phyloP scores from a whole-genome alignment of 1,284 basidiomycete species.

The Puccinia novopanici region DNA sequence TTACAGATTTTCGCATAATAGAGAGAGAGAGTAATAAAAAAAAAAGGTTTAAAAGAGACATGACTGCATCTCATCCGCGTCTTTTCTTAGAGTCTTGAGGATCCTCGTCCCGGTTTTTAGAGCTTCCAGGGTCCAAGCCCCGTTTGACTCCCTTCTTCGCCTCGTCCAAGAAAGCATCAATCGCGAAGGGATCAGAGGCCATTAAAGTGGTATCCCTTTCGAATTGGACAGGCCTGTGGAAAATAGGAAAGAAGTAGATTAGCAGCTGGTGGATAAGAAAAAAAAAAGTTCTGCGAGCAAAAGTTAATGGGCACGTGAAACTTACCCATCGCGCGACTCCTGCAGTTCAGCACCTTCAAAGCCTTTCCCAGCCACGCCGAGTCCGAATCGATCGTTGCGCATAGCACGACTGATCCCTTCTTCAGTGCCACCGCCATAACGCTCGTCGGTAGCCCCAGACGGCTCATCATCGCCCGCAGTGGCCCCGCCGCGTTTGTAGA shows the following conservation, averaged over 20 bases:
- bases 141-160: constrained; percentile 86
- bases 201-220: constrained; percentile 79
- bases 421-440: constrained; percentile 89
- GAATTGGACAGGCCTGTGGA: constrained; percentile 91
- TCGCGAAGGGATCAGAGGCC: constrained; percentile 83
- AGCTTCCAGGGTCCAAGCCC: constrained; percentile 36
- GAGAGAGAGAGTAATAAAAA: too few relatives aligned
- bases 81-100: neutral
- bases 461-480: constrained; percentile 68
- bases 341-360: constrained; percentile 85
- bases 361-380: constrained; percentile 75
- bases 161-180: constrained; percentile 95
- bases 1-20: too few relatives aligned
- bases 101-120: neutral
- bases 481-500: constrained; percentile 83
- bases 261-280: neutral
- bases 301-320: neutral
- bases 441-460: constrained; percentile 66
- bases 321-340: constrained; percentile 65
- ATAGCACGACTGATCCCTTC: constrained; percentile 87
- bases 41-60: too few relatives aligned
- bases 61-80: neutral
- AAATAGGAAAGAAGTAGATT: constrained; percentile 55
- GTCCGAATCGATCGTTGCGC: constrained; percentile 87
- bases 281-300: neutral